Percentiles rank a stretch among this genome's conserved stretches.
Conservation (phyloP, 2,329 filamentous ascomycete species). For the Calonectria montana region DNA sequence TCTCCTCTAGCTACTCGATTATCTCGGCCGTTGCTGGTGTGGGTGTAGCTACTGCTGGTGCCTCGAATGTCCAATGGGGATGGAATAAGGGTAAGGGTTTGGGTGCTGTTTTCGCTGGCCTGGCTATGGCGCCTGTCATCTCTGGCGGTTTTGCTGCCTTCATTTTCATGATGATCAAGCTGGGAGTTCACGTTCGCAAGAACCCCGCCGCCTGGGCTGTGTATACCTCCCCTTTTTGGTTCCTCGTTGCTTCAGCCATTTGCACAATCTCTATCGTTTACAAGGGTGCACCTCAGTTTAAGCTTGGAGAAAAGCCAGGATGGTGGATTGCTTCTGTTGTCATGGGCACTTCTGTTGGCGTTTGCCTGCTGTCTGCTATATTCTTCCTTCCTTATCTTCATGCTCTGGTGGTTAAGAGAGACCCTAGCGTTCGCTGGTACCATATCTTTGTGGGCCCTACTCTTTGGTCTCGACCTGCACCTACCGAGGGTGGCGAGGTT, state of each 20-base stretch:
- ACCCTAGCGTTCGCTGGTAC: conserved; percentile 72
- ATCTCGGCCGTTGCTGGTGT: conserved; percentile 77
- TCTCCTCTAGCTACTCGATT: conserved; percentile 79
- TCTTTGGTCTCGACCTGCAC: conserved; percentile 70
- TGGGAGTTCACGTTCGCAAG: conserved; percentile 75
- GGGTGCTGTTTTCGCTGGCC: conserved; percentile 76
- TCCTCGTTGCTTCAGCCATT: conserved; percentile 79
- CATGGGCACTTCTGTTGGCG: neutral
- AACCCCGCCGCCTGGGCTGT: conserved; percentile 80
- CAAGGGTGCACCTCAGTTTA: conserved; percentile 74
- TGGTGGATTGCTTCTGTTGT: conserved; percentile 49
- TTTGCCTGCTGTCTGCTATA: conserved; percentile 60
- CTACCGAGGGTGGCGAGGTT: conserved; percentile 36
- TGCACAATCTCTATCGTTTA: conserved; percentile 84
- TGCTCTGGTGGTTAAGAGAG: conserved; percentile 75
- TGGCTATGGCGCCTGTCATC: conserved; percentile 76
- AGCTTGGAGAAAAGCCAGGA: conserved; percentile 60
- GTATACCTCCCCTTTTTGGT: conserved; percentile 79
- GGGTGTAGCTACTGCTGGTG: conserved; percentile 74
- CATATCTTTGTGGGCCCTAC: conserved; percentile 72
- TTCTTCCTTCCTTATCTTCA: conserved; percentile 81
- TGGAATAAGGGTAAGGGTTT: conserved; percentile 76
- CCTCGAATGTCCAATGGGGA: conserved; percentile 72
- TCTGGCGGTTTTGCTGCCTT: conserved; percentile 72
- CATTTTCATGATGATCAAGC: conserved; percentile 75